phyloP scores from a whole-genome alignment of 495 filamentous ascomycete species.

The Stereocaulon alpinum region DNA sequence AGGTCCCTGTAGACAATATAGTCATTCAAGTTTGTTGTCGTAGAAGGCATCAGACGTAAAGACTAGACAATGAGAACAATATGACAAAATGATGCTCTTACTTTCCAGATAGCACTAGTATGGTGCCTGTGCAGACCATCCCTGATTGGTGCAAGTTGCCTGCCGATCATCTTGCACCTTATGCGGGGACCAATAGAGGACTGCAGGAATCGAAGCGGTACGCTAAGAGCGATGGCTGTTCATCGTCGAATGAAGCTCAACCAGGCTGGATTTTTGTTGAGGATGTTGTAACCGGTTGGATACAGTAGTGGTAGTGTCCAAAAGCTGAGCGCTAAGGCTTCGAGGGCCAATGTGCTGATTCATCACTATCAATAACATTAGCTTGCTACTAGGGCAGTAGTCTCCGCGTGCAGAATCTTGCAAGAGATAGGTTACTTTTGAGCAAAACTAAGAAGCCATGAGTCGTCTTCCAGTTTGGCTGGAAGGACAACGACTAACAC shows the following conservation, averaged over 20 bases:
- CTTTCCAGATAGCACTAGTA: not conserved
- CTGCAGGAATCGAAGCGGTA: not conserved
- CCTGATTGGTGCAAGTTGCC: not conserved
- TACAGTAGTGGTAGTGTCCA: not conserved
- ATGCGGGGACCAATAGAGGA: conserved; percentile 1
- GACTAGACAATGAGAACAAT: not conserved
- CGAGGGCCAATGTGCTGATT: not conserved
- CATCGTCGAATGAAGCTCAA: conserved; percentile 3
- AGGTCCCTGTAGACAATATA: not conserved
- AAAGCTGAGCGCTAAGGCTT: not conserved
- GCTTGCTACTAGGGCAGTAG: not conserved
- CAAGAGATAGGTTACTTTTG: not conserved
- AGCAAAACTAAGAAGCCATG: not conserved
- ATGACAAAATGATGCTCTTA: not conserved
- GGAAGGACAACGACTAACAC: not conserved
- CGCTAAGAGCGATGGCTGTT: conserved; percentile 1
- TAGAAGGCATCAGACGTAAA: not conserved
- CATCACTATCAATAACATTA: not conserved
- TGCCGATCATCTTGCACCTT: not conserved
- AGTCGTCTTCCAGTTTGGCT: not conserved
- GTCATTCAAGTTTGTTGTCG: not conserved
- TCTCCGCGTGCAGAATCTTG: not conserved
- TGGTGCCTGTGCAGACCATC: not conserved
- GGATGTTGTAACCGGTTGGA: not conserved
- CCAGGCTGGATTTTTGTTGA: not conserved